These are phyloP conservation scores for Fusarium succisae DNA, from an alignment of 2,329 filamentous ascomycete species.

Conservation along the genomic window DNA sequence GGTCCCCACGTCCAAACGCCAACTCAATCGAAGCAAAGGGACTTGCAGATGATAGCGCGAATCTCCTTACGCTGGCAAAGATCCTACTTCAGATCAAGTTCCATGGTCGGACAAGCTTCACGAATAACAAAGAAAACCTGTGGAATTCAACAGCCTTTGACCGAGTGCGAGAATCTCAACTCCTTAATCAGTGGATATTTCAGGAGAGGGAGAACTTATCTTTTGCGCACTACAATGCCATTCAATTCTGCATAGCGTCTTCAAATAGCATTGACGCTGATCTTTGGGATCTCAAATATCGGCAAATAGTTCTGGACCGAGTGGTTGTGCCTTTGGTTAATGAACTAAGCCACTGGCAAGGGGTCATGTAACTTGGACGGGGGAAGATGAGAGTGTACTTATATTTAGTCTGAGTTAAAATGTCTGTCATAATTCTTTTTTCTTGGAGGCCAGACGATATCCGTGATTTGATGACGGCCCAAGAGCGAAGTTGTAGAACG, in stretches of 20 bases:
- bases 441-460: background rate
- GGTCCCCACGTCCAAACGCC: accelerated
- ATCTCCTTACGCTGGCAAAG: background rate
- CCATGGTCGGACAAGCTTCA: background rate
- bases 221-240: background rate
- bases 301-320: background rate
- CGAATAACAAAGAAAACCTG: background rate
- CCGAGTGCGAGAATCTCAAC: background rate
- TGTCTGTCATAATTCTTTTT: too few relatives aligned
- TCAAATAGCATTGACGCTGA: background rate
- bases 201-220: background rate
- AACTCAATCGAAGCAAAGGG: background rate
- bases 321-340: background rate
- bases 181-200: background rate
- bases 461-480: background rate
- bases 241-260: background rate
- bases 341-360: background rate
- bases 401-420: background rate
- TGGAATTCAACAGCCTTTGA: background rate
- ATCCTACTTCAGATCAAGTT: background rate
- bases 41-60: background rate
- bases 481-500: background rate
- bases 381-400: accelerated
- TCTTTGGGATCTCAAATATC: background rate
- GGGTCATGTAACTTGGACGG: accelerated